phyloP scores from a whole-genome alignment of 106 monocot species.

The Allium sativum region DNA sequence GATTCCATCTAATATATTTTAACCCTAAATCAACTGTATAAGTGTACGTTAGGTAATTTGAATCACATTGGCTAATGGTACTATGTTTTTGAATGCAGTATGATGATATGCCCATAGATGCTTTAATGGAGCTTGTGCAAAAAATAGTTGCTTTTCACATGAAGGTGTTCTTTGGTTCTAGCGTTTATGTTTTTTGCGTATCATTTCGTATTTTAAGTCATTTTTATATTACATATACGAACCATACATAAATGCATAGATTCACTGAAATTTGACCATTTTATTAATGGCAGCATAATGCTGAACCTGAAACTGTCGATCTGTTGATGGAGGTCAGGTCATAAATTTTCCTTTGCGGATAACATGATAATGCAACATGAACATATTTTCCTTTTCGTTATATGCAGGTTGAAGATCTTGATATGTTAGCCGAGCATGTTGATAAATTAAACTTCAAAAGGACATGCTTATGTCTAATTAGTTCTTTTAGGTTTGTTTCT shows the following conservation, averaged over 20 bases:
- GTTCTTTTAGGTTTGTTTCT: constrained; percentile 67
- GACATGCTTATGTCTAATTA: constrained; percentile 86
- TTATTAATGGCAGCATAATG: constrained; percentile 61
- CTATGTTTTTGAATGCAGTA: constrained; percentile 26
- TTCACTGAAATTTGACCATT: too few relatives aligned
- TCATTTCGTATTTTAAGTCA: neutral
- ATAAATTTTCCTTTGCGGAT: neutral
- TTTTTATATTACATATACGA: neutral
- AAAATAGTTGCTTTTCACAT: constrained; percentile 98
- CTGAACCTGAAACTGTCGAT: constrained; percentile 98
- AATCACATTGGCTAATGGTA: too few relatives aligned
- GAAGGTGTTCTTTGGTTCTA: constrained; percentile 44
- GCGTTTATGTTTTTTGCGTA: neutral
- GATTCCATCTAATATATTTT: too few relatives aligned
- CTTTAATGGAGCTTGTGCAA: constrained; percentile 86
- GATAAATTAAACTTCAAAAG: constrained; percentile 88
- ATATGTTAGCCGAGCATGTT: constrained; percentile 81
- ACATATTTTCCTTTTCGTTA: neutral
- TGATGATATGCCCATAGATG: constrained; percentile 59
- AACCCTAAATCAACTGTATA: too few relatives aligned
- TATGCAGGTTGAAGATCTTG: constrained; percentile 92
- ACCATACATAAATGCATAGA: neutral
- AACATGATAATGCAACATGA: neutral
- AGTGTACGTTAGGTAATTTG: too few relatives aligned
- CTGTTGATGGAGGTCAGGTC: constrained; percentile 82